Evolutionary conservation across 2,329 filamentous ascomycete genomes (phyloP), one percentile per base, ranked within the genome.

Genomic region (Penicillium oxalicum): DNA sequence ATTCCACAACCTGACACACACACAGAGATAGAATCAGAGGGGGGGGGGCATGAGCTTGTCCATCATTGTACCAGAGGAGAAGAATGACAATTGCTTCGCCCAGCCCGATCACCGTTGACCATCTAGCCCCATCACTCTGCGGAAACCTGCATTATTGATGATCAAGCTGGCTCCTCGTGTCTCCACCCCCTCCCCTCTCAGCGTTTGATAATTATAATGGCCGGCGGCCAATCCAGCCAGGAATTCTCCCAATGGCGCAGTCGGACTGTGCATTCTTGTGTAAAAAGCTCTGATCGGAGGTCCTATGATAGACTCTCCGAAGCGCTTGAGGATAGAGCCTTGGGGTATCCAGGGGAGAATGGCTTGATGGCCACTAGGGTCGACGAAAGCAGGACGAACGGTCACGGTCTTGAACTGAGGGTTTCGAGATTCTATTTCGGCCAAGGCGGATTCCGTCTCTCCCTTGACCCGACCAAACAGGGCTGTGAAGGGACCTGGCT

Each of bases 401-500:
- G 76, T 80, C 56, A 78, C 77, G 1, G 78, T 73, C 28, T 71
- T 74, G 47, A 88, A 73, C 4, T 41, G 13, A 2, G 65, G 64
- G 4, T 70, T 65, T 54, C 61, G 52, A 28, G 69, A 67, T 11
- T 68, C 63, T 11, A 88, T 64, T 0, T 75, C 72, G 1, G 84
- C 73, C 1, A 91, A 74, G 1, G 71, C 66, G 1, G 72, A 55
- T 66, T 91, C 87, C 0, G 80, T 77, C 61, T 81, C 74, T 9
- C 86, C 87, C 64, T 91, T 90, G 47, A 86, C 74, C 9, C 76
- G 72, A 1, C 74, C 82, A 59, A 80, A 89, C 39, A 80, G 67
- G 13, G 76, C 64, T 0, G 83, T 78, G 57, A 83, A 76, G 4
- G 65, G 62, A 3, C 77, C 76, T 0, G 84, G 84, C 1, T 68